phyloP scores from a whole-genome alignment of 139 green algal genomes.

The Bryopsis sp. region DNA sequence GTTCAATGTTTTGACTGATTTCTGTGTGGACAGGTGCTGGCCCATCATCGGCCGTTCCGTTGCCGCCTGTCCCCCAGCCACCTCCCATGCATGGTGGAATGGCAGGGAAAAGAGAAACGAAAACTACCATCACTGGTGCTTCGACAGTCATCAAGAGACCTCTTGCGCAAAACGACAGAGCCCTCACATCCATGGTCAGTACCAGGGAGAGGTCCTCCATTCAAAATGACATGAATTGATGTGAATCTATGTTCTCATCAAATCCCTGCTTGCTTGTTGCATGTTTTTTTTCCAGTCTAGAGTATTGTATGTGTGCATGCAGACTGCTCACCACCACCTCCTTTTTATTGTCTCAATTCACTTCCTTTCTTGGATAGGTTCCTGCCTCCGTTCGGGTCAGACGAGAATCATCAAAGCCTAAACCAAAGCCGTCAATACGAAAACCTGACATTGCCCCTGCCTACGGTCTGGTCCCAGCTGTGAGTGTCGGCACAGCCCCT shows the following conservation, averaged over 20 bases:
- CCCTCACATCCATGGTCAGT: constrained; percentile 31
- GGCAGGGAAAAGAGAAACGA: constrained; percentile 20
- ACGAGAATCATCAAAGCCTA: constrained; percentile 32
- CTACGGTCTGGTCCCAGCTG: background rate
- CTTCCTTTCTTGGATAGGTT: constrained; percentile 35
- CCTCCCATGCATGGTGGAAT: background rate
- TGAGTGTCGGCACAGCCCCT: background rate
- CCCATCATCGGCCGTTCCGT: background rate
- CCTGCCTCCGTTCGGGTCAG: constrained; percentile 55
- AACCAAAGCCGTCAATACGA: constrained; percentile 13
- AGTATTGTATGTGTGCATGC: too few species aligned
- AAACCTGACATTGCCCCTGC: constrained; percentile 7
- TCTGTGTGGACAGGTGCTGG: background rate
- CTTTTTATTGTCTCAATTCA: background rate
- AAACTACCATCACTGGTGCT: constrained; percentile 46
- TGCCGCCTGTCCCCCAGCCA: constrained; percentile 25
- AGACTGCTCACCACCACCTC: too few species aligned
- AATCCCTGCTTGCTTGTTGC: too few species aligned
- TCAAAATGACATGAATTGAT: background rate
- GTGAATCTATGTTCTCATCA: too few species aligned
- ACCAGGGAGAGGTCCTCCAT: background rate
- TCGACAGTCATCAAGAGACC: constrained; percentile 66
- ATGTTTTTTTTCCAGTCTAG: too few species aligned
- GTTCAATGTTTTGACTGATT: too few species aligned
- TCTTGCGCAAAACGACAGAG: constrained; percentile 56